A percentile compares a stretch with the other conserved stretches of the same genome.
Evolutionary conservation across 768 basidiomycete genomes (phyloP).

Genomic region (Multifurca ochricompacta): DNA sequence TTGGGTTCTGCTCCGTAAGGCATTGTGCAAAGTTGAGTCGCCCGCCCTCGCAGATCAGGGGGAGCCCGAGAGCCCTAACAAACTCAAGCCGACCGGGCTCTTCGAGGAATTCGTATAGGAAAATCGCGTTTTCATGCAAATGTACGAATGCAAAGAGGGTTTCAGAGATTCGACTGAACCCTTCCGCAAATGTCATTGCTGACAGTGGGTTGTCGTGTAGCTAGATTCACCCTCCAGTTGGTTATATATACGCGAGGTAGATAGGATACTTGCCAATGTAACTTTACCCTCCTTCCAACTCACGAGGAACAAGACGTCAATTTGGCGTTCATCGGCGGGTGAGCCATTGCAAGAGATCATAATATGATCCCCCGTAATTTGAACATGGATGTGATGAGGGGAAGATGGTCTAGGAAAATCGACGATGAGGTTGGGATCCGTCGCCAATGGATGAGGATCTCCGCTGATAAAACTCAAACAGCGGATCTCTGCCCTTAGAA

Average conservation of each 20-base stretch:
- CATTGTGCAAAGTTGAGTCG: slow-evolving; percentile 5
- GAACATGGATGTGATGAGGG: slow-evolving; percentile 1
- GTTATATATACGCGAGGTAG: background rate
- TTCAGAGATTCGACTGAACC: background rate
- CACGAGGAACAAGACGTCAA: slow-evolving; percentile 3
- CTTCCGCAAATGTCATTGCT: slow-evolving; percentile 3
- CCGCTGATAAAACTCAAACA: slow-evolving; percentile 1
- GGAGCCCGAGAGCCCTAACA: background rate
- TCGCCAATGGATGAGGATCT: background rate
- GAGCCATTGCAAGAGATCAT: slow-evolving; percentile 5
- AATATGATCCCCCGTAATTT: slow-evolving; percentile 1
- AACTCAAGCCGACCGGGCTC: background rate
- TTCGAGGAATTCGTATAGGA: background rate
- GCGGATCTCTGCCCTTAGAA: background rate
- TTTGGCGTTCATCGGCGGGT: background rate
- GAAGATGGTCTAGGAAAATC: slow-evolving; percentile 3
- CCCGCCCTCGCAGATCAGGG: slow-evolving; percentile 7
- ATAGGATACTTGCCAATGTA: background rate
- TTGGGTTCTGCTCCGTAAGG: background rate
- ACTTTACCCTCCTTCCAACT: slow-evolving; percentile 2
- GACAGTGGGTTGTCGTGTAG: background rate
- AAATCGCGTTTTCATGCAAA: slow-evolving; percentile 1
- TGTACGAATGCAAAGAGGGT: slow-evolving; percentile 1
- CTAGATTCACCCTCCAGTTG: background rate
- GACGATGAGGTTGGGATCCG: background rate